Evolutionary conservation across 768 basidiomycete genomes (phyloP).

Genomic region (Rubroboletus pulcherrimus): DNA sequence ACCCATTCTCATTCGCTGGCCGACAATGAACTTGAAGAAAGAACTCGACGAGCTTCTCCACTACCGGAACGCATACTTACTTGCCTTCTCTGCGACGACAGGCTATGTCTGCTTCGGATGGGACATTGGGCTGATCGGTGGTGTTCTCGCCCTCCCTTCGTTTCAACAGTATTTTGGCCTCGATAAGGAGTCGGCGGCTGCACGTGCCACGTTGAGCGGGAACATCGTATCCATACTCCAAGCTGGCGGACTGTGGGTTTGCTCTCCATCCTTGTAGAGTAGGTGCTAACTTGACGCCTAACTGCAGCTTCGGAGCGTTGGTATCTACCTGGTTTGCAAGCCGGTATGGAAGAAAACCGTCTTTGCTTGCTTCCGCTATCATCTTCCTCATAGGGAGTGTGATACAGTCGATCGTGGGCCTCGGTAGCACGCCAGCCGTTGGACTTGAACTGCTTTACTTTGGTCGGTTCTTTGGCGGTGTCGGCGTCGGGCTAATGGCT

Average conservation of each 20-base stretch:
- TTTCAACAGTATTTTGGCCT: constrained; percentile 36
- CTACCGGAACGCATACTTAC: constrained; percentile 34
- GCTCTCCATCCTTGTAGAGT: background rate
- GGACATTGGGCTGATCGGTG: constrained; percentile 38
- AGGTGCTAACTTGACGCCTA: background rate
- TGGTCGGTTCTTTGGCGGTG: constrained; percentile 45
- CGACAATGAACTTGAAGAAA: constrained; percentile 21
- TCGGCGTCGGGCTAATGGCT: constrained; percentile 41
- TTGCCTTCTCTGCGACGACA: constrained; percentile 33
- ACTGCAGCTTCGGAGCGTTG: constrained; percentile 23
- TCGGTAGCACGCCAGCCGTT: constrained; percentile 25
- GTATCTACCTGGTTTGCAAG: constrained; percentile 26
- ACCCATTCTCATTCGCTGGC: background rate
- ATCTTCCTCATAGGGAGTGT: constrained; percentile 34
- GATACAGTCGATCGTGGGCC: constrained; percentile 33
- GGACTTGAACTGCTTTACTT: constrained; percentile 32
- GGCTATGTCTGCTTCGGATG: constrained; percentile 36
- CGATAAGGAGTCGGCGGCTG: constrained; percentile 21
- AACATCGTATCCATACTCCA: constrained; percentile 39
- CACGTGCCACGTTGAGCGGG: constrained; percentile 29
- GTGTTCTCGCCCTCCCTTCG: constrained; percentile 34
- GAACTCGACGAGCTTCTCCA: constrained; percentile 20
- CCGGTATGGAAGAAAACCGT: constrained; percentile 36
- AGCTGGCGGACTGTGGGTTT: constrained; percentile 34
- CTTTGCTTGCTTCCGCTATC: constrained; percentile 28